Evolutionary conservation across 768 basidiomycete species (phyloP), one percentile per base, ranked within the genome.

Genomic region (Arthromyces matolae): DNA sequence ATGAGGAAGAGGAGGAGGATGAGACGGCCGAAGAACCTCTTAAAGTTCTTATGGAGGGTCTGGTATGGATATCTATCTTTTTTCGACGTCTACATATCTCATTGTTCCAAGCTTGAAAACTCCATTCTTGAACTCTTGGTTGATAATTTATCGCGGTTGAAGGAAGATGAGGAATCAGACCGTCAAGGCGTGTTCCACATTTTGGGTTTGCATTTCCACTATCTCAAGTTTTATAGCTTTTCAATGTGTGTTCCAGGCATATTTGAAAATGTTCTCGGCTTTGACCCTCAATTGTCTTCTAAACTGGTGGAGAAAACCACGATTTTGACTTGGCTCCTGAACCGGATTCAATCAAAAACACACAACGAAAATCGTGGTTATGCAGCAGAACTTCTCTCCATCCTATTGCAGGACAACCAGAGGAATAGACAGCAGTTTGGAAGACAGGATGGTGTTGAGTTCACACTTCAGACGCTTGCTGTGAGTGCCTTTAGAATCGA

Each of bases 341-440:
- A 79, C 28, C 82, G 94, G 16, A 77, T 95, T 33, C 79, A 81
- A 59, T 68, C 74, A 8, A 86, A 86, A 59, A 72, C 64, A 5
- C 87, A 91, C 51, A 89, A 94, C 47, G 92, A 93, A 61, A 99
- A 97, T 61, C 82, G 92, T 38, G 80, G 87, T 49, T 99, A 99
- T 59, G 85, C 94, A 6, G 92, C 91, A 36, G 95, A 99, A 65
- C 66, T 98, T 13, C 72, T 98, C n/a, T 86, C 93, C 14, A 93
- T 99, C 49, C 66, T 97, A 1, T 71, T 96, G 24, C 93, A 95
- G 63, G 77, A 81, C 52, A 84, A 83, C 54, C 66, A 76, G 23
- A 65, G 75, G 14, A 93, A 91, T 55, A 76, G 89, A 29, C 60
- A 87, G 43, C 75, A 79, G 42, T 68, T 93, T 7, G 86, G 79